A percentile compares a stretch with the other conserved stretches of the same genome.
Evolutionary conservation across 768 basidiomycete genomes (phyloP).

Genomic region (Rhodotorula babjevae): DNA sequence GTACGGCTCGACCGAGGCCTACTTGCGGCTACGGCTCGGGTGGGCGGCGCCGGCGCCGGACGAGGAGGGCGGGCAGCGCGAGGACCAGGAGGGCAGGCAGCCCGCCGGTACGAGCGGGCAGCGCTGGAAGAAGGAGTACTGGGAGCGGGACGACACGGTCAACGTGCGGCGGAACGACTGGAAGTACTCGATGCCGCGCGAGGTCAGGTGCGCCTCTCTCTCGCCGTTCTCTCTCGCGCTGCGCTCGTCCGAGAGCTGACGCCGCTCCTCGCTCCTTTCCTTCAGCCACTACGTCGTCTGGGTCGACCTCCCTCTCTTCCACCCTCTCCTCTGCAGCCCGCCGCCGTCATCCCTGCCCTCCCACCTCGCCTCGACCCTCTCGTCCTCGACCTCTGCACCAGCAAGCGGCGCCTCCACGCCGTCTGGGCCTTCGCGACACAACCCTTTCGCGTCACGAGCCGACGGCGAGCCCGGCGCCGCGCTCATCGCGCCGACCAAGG

Average conservation of each 20-base stretch:
- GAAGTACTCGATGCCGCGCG: constrained; percentile 14
- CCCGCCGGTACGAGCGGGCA: too few species aligned
- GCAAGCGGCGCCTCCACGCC: neutral
- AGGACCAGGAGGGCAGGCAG: too few species aligned
- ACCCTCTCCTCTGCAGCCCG: constrained; percentile 10
- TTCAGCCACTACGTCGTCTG: constrained; percentile 35
- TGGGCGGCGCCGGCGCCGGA: neutral
- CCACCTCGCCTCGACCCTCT: neutral
- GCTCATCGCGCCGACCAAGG: constrained; percentile 3
- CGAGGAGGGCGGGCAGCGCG: neutral
- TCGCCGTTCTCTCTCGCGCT: neutral
- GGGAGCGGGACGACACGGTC: neutral
- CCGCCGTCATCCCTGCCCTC: neutral
- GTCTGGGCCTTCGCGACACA: neutral
- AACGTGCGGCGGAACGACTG: constrained; percentile 31
- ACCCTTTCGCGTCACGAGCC: neutral
- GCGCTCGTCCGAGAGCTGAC: neutral
- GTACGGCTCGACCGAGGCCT: constrained; percentile 16
- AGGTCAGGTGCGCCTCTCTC: constrained; percentile 3
- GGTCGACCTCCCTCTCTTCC: constrained; percentile 29
- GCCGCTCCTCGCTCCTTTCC: too few species aligned
- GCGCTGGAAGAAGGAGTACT: neutral
- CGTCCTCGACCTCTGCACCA: neutral
- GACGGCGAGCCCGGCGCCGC: neutral
- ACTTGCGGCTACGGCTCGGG: constrained; percentile 14